phyloP scores from a whole-genome alignment of 805 yeast genomes.

The Brettanomyces custersianus region DNA sequence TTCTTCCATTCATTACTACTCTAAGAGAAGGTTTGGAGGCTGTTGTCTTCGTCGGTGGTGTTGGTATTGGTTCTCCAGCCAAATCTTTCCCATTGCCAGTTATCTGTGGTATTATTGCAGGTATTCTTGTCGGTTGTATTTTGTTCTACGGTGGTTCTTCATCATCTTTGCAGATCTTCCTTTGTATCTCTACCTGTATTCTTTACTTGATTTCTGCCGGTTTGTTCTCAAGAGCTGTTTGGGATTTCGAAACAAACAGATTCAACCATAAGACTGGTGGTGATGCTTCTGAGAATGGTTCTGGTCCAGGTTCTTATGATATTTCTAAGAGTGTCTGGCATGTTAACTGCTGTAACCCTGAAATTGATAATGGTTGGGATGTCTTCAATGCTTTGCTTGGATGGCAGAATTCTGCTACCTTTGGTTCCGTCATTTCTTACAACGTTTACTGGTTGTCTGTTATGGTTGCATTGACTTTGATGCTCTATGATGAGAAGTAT shows the following conservation, averaged over 20 bases:
- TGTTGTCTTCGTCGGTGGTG: slow-evolving; percentile 93
- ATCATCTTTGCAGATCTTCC: slow-evolving; percentile 77
- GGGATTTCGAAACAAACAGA: slow-evolving; percentile 72
- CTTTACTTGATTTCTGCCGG: slow-evolving; percentile 88
- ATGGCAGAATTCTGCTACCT: slow-evolving; percentile 95
- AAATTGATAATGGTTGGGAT: slow-evolving; percentile 91
- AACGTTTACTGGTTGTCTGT: slow-evolving; percentile 79
- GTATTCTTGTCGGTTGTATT: slow-evolving; percentile 57
- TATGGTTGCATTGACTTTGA: slow-evolving; percentile 42
- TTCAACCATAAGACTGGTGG: slow-evolving; percentile 74
- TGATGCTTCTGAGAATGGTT: slow-evolving; percentile 88
- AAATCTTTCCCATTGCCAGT: slow-evolving; percentile 89
- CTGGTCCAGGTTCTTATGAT: slow-evolving; percentile 93
- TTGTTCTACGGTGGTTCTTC: slow-evolving; percentile 78
- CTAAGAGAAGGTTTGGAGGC: slow-evolving; percentile 97
- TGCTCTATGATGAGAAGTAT: slow-evolving; percentile 75
- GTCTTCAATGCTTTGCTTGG: slow-evolving; percentile 89
- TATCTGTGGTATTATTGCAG: slow-evolving; percentile 74
- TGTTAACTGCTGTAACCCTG: slow-evolving; percentile 96
- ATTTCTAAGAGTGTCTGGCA: slow-evolving; percentile 81
- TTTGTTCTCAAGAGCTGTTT: slow-evolving; percentile 84
- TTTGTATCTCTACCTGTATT: slow-evolving; percentile 80
- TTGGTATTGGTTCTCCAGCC: slow-evolving; percentile 51
- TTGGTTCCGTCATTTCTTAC: slow-evolving; percentile 85
- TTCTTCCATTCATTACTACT: slow-evolving; percentile 84